Conservation (phyloP, 257 asterid species). For the Coffea canephora region DNA sequence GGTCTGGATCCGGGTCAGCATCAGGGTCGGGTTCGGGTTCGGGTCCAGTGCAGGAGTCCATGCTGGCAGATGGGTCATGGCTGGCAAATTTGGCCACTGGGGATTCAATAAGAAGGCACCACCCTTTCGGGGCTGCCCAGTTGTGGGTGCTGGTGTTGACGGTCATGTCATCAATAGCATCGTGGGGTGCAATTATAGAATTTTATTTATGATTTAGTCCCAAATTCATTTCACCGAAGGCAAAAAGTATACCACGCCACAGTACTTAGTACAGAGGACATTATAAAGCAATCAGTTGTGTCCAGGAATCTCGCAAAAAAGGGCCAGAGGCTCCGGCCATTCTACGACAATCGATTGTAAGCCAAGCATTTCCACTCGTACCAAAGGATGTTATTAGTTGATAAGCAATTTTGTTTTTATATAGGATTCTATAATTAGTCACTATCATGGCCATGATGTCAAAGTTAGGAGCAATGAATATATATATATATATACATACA, state of each 20-base stretch:
- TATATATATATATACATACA: too few relatives aligned
- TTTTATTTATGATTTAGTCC: too few relatives aligned
- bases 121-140: slow-evolving; percentile 10
- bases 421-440: background rate
- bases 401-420: background rate
- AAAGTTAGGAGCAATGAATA: background rate
- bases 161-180: slow-evolving; percentile 25
- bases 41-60: slow-evolving; percentile 36
- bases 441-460: background rate
- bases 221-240: background rate
- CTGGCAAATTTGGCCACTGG: slow-evolving; percentile 72
- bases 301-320: background rate
- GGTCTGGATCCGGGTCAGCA: background rate
- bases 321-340: background rate
- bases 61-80: slow-evolving; percentile 72
- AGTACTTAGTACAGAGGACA: background rate
- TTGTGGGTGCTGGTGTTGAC: slow-evolving; percentile 23
- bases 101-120: slow-evolving; percentile 28
- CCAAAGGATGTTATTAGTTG: background rate
- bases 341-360: background rate
- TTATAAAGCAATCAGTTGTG: background rate
- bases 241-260: background rate
- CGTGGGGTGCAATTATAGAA: slow-evolving; percentile 21
- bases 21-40: slow-evolving; percentile 34
- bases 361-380: slow-evolving; percentile 3